Conservation (phyloP, 768 basidiomycete genomes). For the Tubosaeta brunneosetosa region DNA sequence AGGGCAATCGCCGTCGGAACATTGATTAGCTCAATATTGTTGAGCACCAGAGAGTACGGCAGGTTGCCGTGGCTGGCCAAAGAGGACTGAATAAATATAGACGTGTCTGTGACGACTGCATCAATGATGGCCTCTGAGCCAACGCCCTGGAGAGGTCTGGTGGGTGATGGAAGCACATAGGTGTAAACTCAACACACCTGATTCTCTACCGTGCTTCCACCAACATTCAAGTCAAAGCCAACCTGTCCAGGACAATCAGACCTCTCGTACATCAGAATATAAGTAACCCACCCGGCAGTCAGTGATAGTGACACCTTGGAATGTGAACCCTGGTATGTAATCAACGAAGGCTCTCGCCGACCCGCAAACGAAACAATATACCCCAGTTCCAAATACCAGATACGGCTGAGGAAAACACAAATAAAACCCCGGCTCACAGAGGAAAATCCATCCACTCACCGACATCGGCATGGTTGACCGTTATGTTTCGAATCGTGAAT, state of each 20-base stretch:
- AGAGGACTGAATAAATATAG: constrained; percentile 40
- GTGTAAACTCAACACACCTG: constrained; percentile 26
- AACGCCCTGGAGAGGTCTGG: constrained; percentile 28
- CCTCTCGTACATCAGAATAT: not conserved
- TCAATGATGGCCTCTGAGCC: constrained; percentile 45
- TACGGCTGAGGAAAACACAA: constrained; percentile 15
- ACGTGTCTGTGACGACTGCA: constrained; percentile 41
- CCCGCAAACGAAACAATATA: constrained; percentile 9
- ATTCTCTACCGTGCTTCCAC: constrained; percentile 26
- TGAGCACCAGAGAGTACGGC: constrained; percentile 33
- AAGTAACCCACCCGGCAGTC: constrained; percentile 26
- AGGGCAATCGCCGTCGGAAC: constrained; percentile 33
- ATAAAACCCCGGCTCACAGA: not conserved
- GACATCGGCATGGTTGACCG: constrained; percentile 42
- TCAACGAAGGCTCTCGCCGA: not conserved
- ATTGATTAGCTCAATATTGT: constrained; percentile 32
- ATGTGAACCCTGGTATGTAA: constrained; percentile 41
- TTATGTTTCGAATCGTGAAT: constrained; percentile 65
- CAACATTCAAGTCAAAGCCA: constrained; percentile 44
- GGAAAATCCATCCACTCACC: constrained; percentile 20
- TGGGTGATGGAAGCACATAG: not conserved
- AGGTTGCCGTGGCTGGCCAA: constrained; percentile 23
- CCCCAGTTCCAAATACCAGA: constrained; percentile 41
- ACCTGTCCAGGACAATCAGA: constrained; percentile 20
- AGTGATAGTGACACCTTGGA: constrained; percentile 46